These are phyloP conservation scores for Boletellus emodensis DNA, from an alignment of 768 basidiomycete species.

Conservation along the genomic window DNA sequence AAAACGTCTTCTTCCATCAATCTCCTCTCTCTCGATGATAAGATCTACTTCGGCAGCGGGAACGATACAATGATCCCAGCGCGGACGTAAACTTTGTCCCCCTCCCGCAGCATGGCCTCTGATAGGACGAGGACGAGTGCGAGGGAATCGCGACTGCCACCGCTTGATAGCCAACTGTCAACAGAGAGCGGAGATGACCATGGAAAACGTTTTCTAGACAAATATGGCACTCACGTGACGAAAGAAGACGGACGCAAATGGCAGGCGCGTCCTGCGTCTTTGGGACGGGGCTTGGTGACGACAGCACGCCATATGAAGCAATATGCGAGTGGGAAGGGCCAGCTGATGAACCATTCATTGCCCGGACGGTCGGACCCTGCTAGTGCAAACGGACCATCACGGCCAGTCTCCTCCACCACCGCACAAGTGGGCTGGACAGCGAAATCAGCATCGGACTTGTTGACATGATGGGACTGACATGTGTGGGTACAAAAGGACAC, in stretches of 20 bases:
- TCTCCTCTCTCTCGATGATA: constrained; percentile 51
- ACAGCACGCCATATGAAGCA: constrained; percentile 8
- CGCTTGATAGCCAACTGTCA: constrained; percentile 5
- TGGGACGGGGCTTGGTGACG: constrained; percentile 9
- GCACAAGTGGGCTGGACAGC: constrained; percentile 17
- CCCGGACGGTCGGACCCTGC: too few relatives aligned
- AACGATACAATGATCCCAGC: constrained; percentile 9
- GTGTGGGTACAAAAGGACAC: constrained; percentile 28
- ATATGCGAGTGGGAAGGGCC: constrained; percentile 1
- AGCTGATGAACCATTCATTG: too few relatives aligned
- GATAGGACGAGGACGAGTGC: constrained; percentile 7
- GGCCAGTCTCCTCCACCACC: constrained; percentile 37
- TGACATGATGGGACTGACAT: constrained; percentile 19
- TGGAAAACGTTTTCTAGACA: constrained; percentile 9
- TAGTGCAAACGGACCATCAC: constrained; percentile 41
- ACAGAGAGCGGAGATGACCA: constrained; percentile 24
- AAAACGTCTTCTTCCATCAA: constrained; percentile 54
- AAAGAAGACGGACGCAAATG: constrained; percentile 53
- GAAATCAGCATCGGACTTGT: constrained; percentile 2
- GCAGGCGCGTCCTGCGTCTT: constrained; percentile 19
- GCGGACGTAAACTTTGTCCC: constrained; percentile 25
- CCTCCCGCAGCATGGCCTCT: not conserved
- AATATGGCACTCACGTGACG: constrained; percentile 46
- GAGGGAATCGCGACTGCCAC: constrained; percentile 14
- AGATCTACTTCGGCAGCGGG: constrained; percentile 55